Percentiles rank a stretch among this genome's conserved stretches.
phyloP scores from a whole-genome alignment of 139 green algal genomes.

The Nannochloris sp. region DNA sequence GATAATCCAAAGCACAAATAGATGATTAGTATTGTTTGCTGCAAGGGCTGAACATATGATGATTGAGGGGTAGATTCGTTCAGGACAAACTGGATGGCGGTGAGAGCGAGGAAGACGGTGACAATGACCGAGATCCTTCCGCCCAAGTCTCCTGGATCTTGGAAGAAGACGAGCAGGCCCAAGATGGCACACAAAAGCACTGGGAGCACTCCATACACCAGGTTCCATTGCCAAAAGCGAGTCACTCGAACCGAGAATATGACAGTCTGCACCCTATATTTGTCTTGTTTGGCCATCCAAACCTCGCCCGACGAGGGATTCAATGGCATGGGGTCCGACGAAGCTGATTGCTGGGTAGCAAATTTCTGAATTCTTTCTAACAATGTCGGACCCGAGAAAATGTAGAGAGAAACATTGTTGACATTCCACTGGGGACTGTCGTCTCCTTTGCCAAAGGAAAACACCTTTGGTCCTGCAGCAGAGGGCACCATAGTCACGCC shows the following conservation, averaged over 20 bases:
- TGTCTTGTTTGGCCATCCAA: too few species aligned
- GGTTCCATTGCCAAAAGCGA: neutral
- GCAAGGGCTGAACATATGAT: neutral
- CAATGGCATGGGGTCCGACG: neutral
- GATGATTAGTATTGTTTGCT: neutral
- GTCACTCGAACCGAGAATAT: neutral
- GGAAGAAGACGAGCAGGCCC: slow-evolving; percentile 21
- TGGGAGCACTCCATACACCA: slow-evolving; percentile 13
- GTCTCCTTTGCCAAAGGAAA: neutral
- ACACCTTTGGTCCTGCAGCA: neutral
- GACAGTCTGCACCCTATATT: neutral
- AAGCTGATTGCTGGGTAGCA: neutral
- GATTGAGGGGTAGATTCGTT: slow-evolving; percentile 4
- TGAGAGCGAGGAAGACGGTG: slow-evolving; percentile 20
- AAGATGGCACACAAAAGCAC: slow-evolving; percentile 19
- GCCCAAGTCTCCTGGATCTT: slow-evolving; percentile 18
- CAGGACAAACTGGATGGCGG: slow-evolving; percentile 7
- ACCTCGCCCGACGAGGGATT: too few species aligned
- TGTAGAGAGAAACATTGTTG: neutral
- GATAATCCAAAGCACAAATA: slow-evolving; percentile 2
- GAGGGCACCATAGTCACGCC: neutral
- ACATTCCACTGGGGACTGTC: neutral
- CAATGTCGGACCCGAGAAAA: neutral
- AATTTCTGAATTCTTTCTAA: neutral
- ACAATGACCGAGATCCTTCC: slow-evolving; percentile 24